These are phyloP conservation scores for Colletotrichum costaricense DNA, from an alignment of 2,329 filamentous ascomycete genomes.

Conservation along the genomic window DNA sequence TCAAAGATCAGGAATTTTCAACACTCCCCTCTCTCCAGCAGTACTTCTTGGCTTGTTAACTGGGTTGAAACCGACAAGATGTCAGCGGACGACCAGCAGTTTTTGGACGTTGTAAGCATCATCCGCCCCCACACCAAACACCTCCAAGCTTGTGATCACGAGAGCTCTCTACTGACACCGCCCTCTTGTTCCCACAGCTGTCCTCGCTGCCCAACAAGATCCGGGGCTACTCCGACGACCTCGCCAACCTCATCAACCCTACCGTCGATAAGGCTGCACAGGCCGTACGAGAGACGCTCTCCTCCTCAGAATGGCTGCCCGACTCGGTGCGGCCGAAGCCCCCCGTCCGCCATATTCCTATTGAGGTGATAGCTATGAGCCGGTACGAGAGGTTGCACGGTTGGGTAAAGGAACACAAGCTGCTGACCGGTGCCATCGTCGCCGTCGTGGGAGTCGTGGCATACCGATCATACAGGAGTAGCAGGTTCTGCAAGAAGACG, in stretches of 20 bases:
- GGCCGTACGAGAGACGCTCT: slow-evolving; percentile 75
- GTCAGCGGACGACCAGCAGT: slow-evolving; percentile 83
- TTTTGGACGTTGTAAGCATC: slow-evolving; percentile 77
- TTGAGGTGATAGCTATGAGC: slow-evolving; percentile 47
- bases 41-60: not conserved
- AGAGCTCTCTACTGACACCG: slow-evolving; percentile 24
- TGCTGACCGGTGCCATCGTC: slow-evolving; percentile 77
- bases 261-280: slow-evolving; percentile 82
- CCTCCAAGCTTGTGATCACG: slow-evolving; percentile 7
- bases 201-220: slow-evolving; percentile 71
- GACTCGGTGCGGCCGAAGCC: slow-evolving; percentile 71
- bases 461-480: slow-evolving; percentile 62
- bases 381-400: slow-evolving; percentile 67
- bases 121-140: not conserved
- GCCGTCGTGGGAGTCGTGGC: slow-evolving; percentile 76
- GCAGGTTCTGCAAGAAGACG: slow-evolving; percentile 70
- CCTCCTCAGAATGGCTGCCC: slow-evolving; percentile 78
- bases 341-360: slow-evolving; percentile 49
- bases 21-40: not conserved
- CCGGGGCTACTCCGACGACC: slow-evolving; percentile 75
- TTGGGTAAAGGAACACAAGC: slow-evolving; percentile 80
- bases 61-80: slow-evolving; percentile 58
- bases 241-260: slow-evolving; percentile 84
- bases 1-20: slow-evolving; percentile 1
- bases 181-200: slow-evolving; percentile 52